Evolutionary conservation across 768 basidiomycete genomes (phyloP), one percentile per base, ranked within the genome.

Genomic region (Suillus discolor): DNA sequence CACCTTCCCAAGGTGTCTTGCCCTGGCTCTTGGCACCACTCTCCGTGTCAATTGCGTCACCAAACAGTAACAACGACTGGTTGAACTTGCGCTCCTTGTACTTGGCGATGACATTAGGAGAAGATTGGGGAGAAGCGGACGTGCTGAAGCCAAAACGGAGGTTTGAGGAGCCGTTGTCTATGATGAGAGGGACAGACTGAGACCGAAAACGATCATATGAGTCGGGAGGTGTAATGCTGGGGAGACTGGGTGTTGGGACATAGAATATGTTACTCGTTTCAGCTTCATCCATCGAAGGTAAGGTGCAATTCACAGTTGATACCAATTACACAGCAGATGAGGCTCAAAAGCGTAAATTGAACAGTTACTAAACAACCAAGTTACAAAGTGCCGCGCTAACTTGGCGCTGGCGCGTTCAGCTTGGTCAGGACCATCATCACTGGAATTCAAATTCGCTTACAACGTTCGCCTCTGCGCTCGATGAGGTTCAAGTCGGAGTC

Each of bases 1-100:
- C 97, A 9, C 94, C 96, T 74, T 99, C 97, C 90, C 93, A 99
- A 62, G 97, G 90, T 0, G 87, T 88, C 71, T 87, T 89, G 8
- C 89, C 84, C 74, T 93, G 92, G 2, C 87, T 85, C 70, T 90
- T 86, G 65, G 93, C 90, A 13, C 89, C 91, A 47, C 90, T 91
- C 75, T 99, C 97, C 15, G 88, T 82, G 53, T 97, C 96, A 38
- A 94, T 87, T 13, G 88, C 94, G 39, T 91, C 88, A 0, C 97
- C 97, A 65, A 97, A 97, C 15, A 99, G 82, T 38, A 96, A 74
- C n/a, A 96, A 79, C 0, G 89, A 90, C 66, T 85, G 89, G 75
- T 94, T 94, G 16, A 84, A 87, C 75, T 89, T 91, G 70, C 96
- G 86, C 71, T 99, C 97, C 76, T 93, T 93, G 79, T 93, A 98